Percentiles rank a stretch among this genome's conserved stretches.
Evolutionary conservation across 768 basidiomycete genomes (phyloP).

Genomic region (Podaxis sp.): DNA sequence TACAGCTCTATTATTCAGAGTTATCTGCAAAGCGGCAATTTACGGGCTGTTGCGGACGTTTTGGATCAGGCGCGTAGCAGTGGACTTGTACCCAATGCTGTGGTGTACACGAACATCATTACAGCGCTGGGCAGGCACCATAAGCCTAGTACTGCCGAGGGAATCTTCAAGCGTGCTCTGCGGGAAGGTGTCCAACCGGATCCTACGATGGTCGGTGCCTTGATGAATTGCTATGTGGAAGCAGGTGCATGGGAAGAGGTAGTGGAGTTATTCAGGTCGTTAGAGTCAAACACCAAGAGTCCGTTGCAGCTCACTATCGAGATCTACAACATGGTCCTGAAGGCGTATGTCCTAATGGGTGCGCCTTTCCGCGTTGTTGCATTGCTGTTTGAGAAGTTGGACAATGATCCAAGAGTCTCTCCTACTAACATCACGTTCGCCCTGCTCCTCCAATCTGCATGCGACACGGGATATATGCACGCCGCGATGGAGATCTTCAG

Average conservation of each 20-base stretch:
- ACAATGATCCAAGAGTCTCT: conserved; percentile 38
- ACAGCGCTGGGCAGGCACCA: conserved; percentile 56
- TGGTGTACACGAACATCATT: conserved; percentile 66
- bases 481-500: conserved; percentile 62
- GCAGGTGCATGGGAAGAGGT: conserved; percentile 77
- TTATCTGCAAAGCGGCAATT: conserved; percentile 50
- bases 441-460: conserved; percentile 75
- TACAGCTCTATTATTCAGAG: conserved; percentile 59
- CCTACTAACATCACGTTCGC: conserved; percentile 68
- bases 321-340: conserved; percentile 74
- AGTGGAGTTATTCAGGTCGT: conserved; percentile 56
- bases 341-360: conserved; percentile 78
- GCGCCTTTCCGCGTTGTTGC: conserved; percentile 68
- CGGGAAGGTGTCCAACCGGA: conserved; percentile 60
- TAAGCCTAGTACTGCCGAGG: conserved; percentile 63
- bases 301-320: conserved; percentile 44
- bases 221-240: conserved; percentile 84
- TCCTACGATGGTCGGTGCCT: conserved; percentile 55
- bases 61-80: conserved; percentile 59
- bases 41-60: conserved; percentile 43
- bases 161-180: conserved; percentile 60
- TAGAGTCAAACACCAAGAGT: conserved; percentile 15
- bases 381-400: conserved; percentile 54
- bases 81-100: conserved; percentile 39
- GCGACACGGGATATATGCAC: conserved; percentile 63